A percentile compares a stretch with the other conserved stretches of the same genome.
These are phyloP conservation scores for Neoascochyta sp. DNA, from an alignment of 2,329 filamentous ascomycete species.

Conservation along the genomic window DNA sequence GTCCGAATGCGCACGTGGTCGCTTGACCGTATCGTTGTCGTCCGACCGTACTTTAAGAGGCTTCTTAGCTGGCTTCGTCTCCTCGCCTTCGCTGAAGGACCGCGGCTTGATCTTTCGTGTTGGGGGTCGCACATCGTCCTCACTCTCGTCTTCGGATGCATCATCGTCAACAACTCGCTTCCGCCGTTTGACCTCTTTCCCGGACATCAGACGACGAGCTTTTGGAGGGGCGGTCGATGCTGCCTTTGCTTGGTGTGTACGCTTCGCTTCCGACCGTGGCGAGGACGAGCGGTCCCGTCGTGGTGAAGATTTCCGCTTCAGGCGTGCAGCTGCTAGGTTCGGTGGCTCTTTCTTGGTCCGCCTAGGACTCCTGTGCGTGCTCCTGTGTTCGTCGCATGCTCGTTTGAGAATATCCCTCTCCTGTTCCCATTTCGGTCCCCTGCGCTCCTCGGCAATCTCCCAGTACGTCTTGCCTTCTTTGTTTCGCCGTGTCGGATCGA, in stretches of 20 bases:
- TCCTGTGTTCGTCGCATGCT: constrained; percentile 59
- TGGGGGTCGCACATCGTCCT: constrained; percentile 37
- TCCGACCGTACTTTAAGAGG: constrained; percentile 28
- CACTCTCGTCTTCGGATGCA: constrained; percentile 34
- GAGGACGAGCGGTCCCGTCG: constrained; percentile 35
- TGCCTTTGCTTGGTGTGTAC: constrained; percentile 22
- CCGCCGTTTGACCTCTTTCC: constrained; percentile 29
- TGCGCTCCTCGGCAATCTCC: constrained; percentile 77
- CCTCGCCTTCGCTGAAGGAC: constrained; percentile 35
- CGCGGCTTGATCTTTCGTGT: constrained; percentile 32
- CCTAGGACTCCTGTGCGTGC: constrained; percentile 32
- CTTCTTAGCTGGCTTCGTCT: constrained; percentile 33
- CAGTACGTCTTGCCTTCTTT: constrained; percentile 77
- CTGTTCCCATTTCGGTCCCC: constrained; percentile 84
- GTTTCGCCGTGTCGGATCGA: constrained; percentile 74
- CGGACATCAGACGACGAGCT: constrained; percentile 34
- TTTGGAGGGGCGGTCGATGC: constrained; percentile 27
- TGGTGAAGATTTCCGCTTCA: constrained; percentile 33
- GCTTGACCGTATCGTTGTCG: constrained; percentile 28
- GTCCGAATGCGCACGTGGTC: constrained; percentile 23
- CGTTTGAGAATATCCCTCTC: constrained; percentile 78
- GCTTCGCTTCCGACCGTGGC: constrained; percentile 29
- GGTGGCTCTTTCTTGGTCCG: constrained; percentile 35
- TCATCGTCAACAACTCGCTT: constrained; percentile 35
- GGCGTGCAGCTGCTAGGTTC: constrained; percentile 19